Evolutionary conservation across 306 rosid species (phyloP).

Genomic region (Abrus pulchellus): DNA sequence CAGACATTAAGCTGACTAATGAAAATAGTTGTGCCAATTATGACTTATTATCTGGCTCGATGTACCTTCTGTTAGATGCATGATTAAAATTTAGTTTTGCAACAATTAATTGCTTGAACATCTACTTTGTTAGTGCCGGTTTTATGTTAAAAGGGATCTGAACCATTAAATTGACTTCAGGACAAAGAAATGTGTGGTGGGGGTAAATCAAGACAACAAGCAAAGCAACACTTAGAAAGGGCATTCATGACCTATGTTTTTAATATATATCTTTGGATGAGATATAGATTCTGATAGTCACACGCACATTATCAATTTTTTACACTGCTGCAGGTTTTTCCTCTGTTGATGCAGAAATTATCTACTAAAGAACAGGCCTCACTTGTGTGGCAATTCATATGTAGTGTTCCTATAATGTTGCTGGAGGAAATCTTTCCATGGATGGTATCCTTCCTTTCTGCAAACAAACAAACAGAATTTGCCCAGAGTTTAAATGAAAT

Average conservation of each 20-base stretch:
- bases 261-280: constrained; percentile 22
- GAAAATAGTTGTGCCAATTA: constrained; percentile 18
- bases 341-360: constrained; percentile 74
- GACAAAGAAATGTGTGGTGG: not conserved
- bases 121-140: not conserved
- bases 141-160: not conserved
- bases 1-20: not conserved
- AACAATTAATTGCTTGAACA: constrained; percentile 13
- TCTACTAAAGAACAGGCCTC: constrained; percentile 77
- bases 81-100: constrained; percentile 22
- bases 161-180: constrained; percentile 26
- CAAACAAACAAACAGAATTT: constrained; percentile 68
- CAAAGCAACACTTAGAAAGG: constrained; percentile 9
- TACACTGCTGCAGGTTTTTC: constrained; percentile 74
- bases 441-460: constrained; percentile 80
- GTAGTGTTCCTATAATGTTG: constrained; percentile 82
- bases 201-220: constrained; percentile 20
- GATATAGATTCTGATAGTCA: constrained; percentile 33
- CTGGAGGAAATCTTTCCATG: constrained; percentile 73
- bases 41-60: constrained; percentile 12
- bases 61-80: constrained; percentile 28
- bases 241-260: constrained; percentile 9
- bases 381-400: constrained; percentile 89
- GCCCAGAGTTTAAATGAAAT: constrained; percentile 64
- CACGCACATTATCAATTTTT: constrained; percentile 8